Base-by-base conservation (phyloP, 208 protist genomes). In the Polymyxa betae region DNA sequence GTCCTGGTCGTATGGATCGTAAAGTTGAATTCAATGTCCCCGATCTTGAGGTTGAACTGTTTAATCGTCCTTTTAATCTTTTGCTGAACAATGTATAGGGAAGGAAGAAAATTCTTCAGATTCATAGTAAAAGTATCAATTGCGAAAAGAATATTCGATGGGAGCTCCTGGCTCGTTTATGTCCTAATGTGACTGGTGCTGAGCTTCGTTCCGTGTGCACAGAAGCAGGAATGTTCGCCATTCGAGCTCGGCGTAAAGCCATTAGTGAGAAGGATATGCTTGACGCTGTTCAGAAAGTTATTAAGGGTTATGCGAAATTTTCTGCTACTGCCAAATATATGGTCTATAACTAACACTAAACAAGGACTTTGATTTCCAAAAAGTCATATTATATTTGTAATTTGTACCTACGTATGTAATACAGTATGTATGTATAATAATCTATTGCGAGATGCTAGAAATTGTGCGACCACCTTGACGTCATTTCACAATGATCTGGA, bases 301-400 rank as follows among this genome's bases (percentile, higher is more conserved):
- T 99, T 93, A 99, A 99, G 95, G 98, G 96, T 0, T 99, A 99
- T 92, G 96, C 97, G 92, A 99, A 99, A 95, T 99, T 99, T 95
- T 98, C 96, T 54, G 98, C 98, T 41, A 99, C 98, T 0, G 97
- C 98, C 0, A 99, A 99, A 93, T 99, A 99, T 93, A 99, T 99
- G 98, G 97, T 99, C 0, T 99, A 99, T 96, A 99, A 99, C 92
- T 99, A n/a, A n/a, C n/a, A n/a, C n/a, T n/a, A n/a, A n/a, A n/a
- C n/a, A n/a, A n/a, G n/a, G n/a, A n/a, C n/a, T n/a, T n/a, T n/a
- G n/a, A n/a, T n/a, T n/a, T n/a, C n/a, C n/a, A n/a, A n/a, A n/a
- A n/a, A n/a, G n/a, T n/a, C n/a, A n/a, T n/a, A n/a, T n/a, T n/a
- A n/a, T n/a, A n/a, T n/a, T n/a, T n/a, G n/a, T n/a, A n/a, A n/a